Evolutionary conservation across 2,329 filamentous ascomycete genomes (phyloP).

Genomic region (Sarocladium brachiariae): DNA sequence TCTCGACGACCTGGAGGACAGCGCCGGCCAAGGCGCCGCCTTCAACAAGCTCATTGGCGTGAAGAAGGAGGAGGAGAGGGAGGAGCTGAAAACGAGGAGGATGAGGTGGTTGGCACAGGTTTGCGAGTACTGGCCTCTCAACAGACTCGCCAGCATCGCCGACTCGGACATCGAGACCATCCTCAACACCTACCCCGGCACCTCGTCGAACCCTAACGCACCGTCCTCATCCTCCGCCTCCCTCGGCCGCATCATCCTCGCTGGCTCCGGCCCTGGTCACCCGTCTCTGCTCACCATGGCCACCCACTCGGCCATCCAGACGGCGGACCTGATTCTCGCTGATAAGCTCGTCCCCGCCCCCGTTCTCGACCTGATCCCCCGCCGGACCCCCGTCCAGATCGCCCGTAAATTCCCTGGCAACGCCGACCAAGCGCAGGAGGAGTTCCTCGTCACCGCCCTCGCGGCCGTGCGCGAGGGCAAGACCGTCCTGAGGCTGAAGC

Average conservation of each 20-base stretch:
- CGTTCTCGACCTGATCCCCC: conserved; percentile 83
- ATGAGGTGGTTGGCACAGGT: conserved; percentile 94
- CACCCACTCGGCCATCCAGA: conserved; percentile 67
- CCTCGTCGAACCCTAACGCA: conserved; percentile 18
- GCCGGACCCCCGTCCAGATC: conserved; percentile 82
- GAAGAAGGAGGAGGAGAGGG: conserved; percentile 66
- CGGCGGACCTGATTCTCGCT: conserved; percentile 72
- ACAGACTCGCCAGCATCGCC: conserved; percentile 68
- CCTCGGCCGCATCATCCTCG: conserved; percentile 72
- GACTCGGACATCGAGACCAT: conserved; percentile 73
- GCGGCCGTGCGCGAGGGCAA: conserved; percentile 59
- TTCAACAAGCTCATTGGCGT: conserved; percentile 81
- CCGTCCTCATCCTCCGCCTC: conserved; percentile 16
- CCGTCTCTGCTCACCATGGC: conserved; percentile 84
- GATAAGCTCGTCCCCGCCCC: conserved; percentile 81
- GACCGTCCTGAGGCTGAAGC: conserved; percentile 83
- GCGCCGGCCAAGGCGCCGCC: conserved; percentile 65
- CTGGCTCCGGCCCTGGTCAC: conserved; percentile 87
- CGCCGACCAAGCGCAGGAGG: conserved; percentile 85
- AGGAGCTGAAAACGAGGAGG: conserved; percentile 69
- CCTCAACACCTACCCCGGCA: conserved; percentile 60
- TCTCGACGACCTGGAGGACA: conserved; percentile 45
- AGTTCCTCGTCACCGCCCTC: conserved; percentile 74
- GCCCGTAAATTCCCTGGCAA: conserved; percentile 97
- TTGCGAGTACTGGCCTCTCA: conserved; percentile 97